Conservation (phyloP, 2,329 filamentous ascomycete species). For the Boeremia exigua region DNA sequence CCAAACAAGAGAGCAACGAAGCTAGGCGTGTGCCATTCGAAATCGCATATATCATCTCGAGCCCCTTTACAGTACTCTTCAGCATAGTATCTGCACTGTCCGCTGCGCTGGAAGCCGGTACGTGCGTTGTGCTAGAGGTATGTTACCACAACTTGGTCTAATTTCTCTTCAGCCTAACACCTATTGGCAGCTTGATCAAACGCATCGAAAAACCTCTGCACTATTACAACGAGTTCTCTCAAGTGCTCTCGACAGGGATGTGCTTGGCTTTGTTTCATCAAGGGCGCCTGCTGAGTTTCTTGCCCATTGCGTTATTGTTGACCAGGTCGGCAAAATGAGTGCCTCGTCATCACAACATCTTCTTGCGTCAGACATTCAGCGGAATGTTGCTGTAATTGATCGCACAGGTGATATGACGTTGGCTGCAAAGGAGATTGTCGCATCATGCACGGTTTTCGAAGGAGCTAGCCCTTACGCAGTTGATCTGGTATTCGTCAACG, state of each 20-base stretch:
- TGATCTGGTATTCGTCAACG: neutral
- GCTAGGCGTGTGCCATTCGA: neutral
- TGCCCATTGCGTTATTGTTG: neutral
- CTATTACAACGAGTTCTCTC: neutral
- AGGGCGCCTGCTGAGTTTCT: neutral
- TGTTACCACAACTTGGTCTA: neutral
- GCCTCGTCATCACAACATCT: neutral
- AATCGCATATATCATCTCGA: neutral
- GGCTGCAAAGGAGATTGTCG: neutral
- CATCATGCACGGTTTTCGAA: neutral
- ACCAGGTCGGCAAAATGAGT: neutral
- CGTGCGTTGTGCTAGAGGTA: neutral
- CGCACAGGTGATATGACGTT: neutral
- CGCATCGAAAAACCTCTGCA: neutral
- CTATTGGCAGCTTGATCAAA: neutral
- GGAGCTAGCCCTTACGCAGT: neutral
- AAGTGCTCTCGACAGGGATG: neutral
- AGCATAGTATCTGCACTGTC: neutral
- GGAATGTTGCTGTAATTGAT: neutral
- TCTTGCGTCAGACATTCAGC: neutral
- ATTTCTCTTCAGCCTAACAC: neutral
- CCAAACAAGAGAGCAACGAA: neutral
- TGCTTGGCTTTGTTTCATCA: neutral
- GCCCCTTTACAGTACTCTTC: neutral
- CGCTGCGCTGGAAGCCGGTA: neutral